These are phyloP conservation scores for Ceratocystis huliohia DNA, from an alignment of 2,329 filamentous ascomycete species.

Conservation along the genomic window DNA sequence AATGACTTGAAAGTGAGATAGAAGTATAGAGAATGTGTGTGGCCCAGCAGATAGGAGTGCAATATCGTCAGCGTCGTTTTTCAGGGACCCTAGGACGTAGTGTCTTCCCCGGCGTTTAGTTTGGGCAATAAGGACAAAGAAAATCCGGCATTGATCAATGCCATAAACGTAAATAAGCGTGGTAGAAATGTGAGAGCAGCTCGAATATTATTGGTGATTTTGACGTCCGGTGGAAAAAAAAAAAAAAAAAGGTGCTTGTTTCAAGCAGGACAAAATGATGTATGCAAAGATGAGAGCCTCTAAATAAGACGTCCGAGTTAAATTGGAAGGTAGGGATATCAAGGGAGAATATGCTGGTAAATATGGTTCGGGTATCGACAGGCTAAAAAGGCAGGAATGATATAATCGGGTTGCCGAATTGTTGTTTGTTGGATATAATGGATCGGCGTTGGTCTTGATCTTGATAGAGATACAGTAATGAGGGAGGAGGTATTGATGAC, in stretches of 20 bases:
- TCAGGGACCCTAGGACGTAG: not conserved
- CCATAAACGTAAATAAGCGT: not conserved
- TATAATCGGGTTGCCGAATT: not conserved
- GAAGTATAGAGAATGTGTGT: not conserved
- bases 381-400: not conserved
- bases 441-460: not conserved
- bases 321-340: not conserved
- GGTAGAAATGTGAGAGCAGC: not conserved
- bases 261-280: not conserved
- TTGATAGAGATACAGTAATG: not conserved
- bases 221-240: not conserved
- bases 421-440: not conserved
- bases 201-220: not conserved
- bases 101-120: not conserved
- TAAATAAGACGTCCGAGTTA: not conserved
- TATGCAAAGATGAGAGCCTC: slow-evolving; percentile 2
- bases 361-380: not conserved
- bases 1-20: not conserved
- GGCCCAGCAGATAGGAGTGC: not conserved
- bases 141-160: not conserved
- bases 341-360: not conserved
- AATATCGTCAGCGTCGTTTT: slow-evolving; percentile 6
- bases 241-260: not conserved
- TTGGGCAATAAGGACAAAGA: not conserved
- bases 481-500: not conserved